phyloP scores from a whole-genome alignment of 345 rosid genomes.

The Conringia planisiliqua region DNA sequence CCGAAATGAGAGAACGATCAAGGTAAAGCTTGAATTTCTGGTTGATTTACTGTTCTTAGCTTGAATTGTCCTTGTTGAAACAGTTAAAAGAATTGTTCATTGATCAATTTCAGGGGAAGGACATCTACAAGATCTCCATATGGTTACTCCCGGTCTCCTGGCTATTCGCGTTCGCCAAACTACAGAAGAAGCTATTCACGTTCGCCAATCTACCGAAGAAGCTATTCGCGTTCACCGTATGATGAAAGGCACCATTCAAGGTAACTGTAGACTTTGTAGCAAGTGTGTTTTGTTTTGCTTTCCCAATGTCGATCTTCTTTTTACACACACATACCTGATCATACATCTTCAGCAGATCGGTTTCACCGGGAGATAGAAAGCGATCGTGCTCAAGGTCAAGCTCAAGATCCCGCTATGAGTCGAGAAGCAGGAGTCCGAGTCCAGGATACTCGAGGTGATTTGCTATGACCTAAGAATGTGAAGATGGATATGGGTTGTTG shows the following conservation, averaged over 20 bases:
- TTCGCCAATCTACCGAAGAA: neutral
- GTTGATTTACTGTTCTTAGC: neutral
- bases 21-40: constrained; percentile 36
- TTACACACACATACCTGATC: neutral
- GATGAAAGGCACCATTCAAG: constrained; percentile 19
- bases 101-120: constrained; percentile 35
- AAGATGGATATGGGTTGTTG: neutral
- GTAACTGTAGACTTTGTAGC: neutral
- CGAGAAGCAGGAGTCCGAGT: constrained; percentile 49
- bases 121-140: constrained; percentile 50
- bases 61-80: neutral
- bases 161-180: constrained; percentile 26
- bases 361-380: constrained; percentile 54
- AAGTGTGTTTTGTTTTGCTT: neutral
- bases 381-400: constrained; percentile 58
- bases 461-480: neutral
- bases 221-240: constrained; percentile 47
- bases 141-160: constrained; percentile 54
- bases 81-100: neutral
- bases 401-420: constrained; percentile 47
- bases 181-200: neutral
- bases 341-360: constrained; percentile 40
- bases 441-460: constrained; percentile 39
- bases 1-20: constrained; percentile 73
- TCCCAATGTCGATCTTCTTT: neutral